Percentiles rank a stretch among this genome's conserved stretches.
phyloP scores from a whole-genome alignment of 352 stramenopile species.

The Aphanomyces cochlioides region DNA sequence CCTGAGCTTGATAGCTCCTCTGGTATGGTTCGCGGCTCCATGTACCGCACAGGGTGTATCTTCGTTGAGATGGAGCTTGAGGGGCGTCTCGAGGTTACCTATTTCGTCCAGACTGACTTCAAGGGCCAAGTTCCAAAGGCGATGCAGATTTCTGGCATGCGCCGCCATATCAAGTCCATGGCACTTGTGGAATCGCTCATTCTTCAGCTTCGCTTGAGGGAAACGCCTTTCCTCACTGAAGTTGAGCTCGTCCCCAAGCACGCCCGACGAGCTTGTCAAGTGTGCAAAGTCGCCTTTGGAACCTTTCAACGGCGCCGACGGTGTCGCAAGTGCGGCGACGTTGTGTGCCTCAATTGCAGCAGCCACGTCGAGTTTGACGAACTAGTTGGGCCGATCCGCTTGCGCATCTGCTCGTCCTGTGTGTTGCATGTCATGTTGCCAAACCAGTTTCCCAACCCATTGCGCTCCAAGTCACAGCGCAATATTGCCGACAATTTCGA shows the following conservation, averaged over 20 bases:
- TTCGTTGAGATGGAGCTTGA: neutral
- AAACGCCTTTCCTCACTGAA: constrained; percentile 11
- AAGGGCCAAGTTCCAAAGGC: constrained; percentile 1
- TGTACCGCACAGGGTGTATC: constrained; percentile 16
- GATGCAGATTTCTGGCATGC: constrained; percentile 17
- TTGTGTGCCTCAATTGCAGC: constrained; percentile 11
- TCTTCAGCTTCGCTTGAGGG: neutral
- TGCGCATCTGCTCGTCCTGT: constrained; percentile 2
- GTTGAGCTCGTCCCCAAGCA: constrained; percentile 9
- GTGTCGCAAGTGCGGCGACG: constrained; percentile 20
- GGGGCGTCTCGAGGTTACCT: constrained; percentile 6
- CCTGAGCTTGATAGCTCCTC: constrained; percentile 9
- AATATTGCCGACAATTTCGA: neutral
- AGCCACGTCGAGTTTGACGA: constrained; percentile 9
- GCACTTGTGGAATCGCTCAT: constrained; percentile 15
- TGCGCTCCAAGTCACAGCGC: neutral
- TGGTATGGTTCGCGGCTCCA: constrained; percentile 6
- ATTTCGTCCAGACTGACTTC: constrained; percentile 16
- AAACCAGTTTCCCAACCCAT: constrained; percentile 1
- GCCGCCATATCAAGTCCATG: constrained; percentile 9
- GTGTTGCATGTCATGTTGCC: constrained; percentile 10
- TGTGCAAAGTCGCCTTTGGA: constrained; percentile 10
- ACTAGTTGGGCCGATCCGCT: neutral
- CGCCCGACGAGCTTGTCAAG: constrained; percentile 4
- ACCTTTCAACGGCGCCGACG: constrained; percentile 18